Conservation (phyloP, 768 basidiomycete species). For the Amanita muscaria region DNA sequence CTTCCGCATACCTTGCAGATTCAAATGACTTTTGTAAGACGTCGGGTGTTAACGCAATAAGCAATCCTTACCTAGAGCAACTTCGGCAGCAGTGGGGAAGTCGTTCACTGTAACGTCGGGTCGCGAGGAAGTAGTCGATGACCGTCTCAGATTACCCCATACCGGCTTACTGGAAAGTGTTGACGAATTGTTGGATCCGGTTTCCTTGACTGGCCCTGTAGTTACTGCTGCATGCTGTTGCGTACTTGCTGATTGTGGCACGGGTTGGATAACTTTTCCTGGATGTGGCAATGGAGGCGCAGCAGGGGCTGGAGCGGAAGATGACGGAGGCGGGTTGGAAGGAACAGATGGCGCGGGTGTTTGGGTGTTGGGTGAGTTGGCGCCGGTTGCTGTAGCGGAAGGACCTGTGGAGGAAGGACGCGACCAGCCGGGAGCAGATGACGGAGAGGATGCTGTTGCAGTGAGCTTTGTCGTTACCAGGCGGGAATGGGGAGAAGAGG, state of each 20-base stretch:
- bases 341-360: constrained; percentile 31
- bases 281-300: constrained; percentile 46
- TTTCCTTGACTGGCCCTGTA: constrained; percentile 19
- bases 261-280: constrained; percentile 64
- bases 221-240: constrained; percentile 23
- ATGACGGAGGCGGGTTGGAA: constrained; percentile 23
- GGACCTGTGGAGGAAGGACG: constrained; percentile 69
- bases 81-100: constrained; percentile 96
- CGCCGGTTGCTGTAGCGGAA: constrained; percentile 30
- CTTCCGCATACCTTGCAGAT: constrained; percentile 27
- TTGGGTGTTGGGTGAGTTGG: constrained; percentile 37
- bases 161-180: constrained; percentile 39
- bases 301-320: constrained; percentile 20
- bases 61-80: constrained; percentile 61
- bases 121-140: constrained; percentile 26
- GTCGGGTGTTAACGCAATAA: background rate
- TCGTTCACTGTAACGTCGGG: constrained; percentile 48
- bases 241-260: constrained; percentile 36
- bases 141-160: constrained; percentile 59
- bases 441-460: constrained; percentile 46
- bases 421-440: constrained; percentile 66
- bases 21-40: too few species aligned
- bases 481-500: constrained; percentile 58
- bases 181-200: background rate
- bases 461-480: constrained; percentile 86